A percentile compares a stretch with the other conserved stretches of the same genome.
phyloP scores from a whole-genome alignment of 176 grass and related monocot genomes.

The Musa troglodytarum region DNA sequence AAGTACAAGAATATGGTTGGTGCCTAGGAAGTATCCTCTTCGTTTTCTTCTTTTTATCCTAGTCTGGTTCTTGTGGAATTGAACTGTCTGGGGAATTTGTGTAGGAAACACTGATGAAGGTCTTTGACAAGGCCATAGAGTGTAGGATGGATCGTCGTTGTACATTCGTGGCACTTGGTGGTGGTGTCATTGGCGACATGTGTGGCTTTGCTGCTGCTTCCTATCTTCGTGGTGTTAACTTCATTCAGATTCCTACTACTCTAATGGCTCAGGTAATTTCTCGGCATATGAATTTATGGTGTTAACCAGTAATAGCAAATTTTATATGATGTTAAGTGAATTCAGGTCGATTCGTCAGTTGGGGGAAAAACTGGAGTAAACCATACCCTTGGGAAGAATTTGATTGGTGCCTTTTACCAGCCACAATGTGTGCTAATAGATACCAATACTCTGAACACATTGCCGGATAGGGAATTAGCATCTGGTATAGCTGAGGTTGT shows the following conservation, averaged over 20 bases:
- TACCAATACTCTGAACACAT: conserved; percentile 72
- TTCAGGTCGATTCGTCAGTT: conserved; percentile 94
- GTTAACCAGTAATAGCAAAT: neutral
- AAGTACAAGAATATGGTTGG: conserved; percentile 88
- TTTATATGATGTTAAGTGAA: conserved; percentile 2
- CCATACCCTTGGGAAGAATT: conserved; percentile 75
- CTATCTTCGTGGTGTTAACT: conserved; percentile 92
- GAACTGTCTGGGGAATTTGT: conserved; percentile 7
- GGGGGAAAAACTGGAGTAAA: conserved; percentile 93
- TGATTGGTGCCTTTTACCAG: conserved; percentile 88
- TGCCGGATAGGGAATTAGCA: conserved; percentile 71
- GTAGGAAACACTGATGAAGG: conserved; percentile 79
- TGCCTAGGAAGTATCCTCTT: neutral
- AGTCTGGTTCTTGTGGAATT: neutral
- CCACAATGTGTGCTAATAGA: conserved; percentile 87
- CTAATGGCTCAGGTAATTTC: conserved; percentile 70
- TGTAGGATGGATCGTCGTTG: conserved; percentile 56
- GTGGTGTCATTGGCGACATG: conserved; percentile 95
- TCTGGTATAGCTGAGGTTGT: conserved; percentile 83
- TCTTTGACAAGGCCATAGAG: conserved; percentile 83
- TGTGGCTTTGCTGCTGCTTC: conserved; percentile 72
- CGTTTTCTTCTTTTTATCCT: neutral
- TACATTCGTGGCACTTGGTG: conserved; percentile 82
- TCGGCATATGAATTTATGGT: neutral
- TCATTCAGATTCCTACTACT: conserved; percentile 98